Evolutionary conservation across 2,329 filamentous ascomycete genomes (phyloP).

Genomic region (Chaetothyriales sp.): DNA sequence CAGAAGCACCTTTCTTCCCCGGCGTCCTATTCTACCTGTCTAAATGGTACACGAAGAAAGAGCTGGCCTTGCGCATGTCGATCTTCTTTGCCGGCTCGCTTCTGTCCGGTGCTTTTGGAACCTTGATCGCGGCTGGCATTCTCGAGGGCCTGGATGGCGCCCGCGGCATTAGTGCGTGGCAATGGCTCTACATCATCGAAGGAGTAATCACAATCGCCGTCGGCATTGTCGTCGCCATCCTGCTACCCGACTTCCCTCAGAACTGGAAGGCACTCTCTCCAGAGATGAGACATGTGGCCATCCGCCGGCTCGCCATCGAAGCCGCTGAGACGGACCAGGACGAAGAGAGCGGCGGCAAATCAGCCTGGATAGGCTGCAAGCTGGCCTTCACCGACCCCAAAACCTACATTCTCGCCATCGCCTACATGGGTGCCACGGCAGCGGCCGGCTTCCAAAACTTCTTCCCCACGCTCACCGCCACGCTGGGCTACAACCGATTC

Average conservation of each 20-base stretch:
- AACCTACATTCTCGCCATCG: constrained; percentile 29
- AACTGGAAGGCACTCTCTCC: constrained; percentile 30
- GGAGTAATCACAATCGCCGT: constrained; percentile 23
- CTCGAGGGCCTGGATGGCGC: constrained; percentile 25
- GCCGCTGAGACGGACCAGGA: constrained; percentile 36
- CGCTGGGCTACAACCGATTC: constrained; percentile 30
- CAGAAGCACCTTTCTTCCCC: constrained; percentile 32
- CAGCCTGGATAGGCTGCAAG: constrained; percentile 35
- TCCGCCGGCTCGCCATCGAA: constrained; percentile 36
- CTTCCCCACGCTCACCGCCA: constrained; percentile 37
- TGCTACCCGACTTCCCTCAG: constrained; percentile 26
- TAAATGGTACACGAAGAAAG: constrained; percentile 38
- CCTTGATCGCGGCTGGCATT: constrained; percentile 38
- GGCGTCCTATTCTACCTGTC: constrained; percentile 36
- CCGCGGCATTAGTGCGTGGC: constrained; percentile 25
- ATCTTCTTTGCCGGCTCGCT: constrained; percentile 38
- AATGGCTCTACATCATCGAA: constrained; percentile 29
- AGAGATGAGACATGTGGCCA: constrained; percentile 34
- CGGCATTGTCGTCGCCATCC: constrained; percentile 20
- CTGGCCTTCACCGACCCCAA: constrained; percentile 33
- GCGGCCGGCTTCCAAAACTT: constrained; percentile 42
- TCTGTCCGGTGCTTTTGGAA: constrained; percentile 38
- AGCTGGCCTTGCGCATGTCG: constrained; percentile 36
- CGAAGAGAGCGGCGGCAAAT: constrained; percentile 32
- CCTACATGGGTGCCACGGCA: constrained; percentile 35